phyloP scores from a whole-genome alignment of 352 stramenopile species.

The Pythium graminicola region DNA sequence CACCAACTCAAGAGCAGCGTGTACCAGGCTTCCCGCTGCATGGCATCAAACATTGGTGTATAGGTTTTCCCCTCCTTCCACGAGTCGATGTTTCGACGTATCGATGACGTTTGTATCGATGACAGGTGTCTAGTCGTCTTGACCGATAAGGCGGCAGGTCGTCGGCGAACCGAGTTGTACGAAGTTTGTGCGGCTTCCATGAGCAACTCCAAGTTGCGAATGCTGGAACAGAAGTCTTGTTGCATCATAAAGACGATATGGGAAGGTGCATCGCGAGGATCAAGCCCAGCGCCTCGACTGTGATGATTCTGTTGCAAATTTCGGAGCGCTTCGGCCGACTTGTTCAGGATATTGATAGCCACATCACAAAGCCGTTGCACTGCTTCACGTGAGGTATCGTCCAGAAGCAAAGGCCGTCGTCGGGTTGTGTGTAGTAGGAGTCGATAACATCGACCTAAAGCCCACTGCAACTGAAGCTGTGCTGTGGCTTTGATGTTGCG shows the following conservation, averaged over 20 bases:
- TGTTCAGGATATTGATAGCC: slow-evolving; percentile 6
- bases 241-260: slow-evolving; percentile 54
- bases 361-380: slow-evolving; percentile 10
- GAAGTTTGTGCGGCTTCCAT: not conserved
- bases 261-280: not conserved
- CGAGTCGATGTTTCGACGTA: not conserved
- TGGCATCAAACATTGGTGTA: slow-evolving; percentile 1
- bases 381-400: slow-evolving; percentile 20
- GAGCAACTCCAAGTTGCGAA: slow-evolving; percentile 19
- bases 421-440: slow-evolving; percentile 37
- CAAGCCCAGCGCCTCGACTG: not conserved
- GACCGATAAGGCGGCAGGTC: not conserved
- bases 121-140: slow-evolving; percentile 8
- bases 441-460: slow-evolving; percentile 45
- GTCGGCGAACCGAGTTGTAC: not conserved
- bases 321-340: slow-evolving; percentile 1
- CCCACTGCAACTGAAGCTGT: slow-evolving; percentile 48
- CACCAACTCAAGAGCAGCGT: slow-evolving; percentile 40
- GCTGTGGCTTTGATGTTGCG: slow-evolving; percentile 18
- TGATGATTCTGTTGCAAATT: slow-evolving; percentile 3
- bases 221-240: slow-evolving; percentile 47
- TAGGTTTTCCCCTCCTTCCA: not conserved
- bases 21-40: slow-evolving; percentile 27
- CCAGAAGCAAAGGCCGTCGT: slow-evolving; percentile 9
- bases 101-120: not conserved